Conservation (phyloP, 1,284 basidiomycete genomes). For the Erythrobasidium hasegawianum region DNA sequence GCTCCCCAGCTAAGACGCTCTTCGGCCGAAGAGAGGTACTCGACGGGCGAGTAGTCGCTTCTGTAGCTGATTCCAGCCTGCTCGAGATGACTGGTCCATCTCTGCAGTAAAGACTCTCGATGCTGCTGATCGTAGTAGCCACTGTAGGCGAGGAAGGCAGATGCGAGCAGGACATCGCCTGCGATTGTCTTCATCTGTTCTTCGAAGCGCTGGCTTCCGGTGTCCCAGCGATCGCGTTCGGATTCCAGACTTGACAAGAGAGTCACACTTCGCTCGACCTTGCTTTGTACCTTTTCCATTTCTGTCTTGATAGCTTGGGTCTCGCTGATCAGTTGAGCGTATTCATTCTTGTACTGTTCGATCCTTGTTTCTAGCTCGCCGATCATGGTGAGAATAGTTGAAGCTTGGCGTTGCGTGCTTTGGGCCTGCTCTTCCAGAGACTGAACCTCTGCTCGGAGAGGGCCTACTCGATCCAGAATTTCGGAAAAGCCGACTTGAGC, state of each 20-base stretch:
- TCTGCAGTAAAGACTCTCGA: slow-evolving; percentile 93
- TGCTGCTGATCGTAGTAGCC: slow-evolving; percentile 99
- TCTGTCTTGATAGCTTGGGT: slow-evolving; percentile 95
- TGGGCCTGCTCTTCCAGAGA: slow-evolving; percentile 87
- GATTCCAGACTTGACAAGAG: slow-evolving; percentile 91
- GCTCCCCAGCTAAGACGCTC: slow-evolving; percentile 95
- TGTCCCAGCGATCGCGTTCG: slow-evolving; percentile 91
- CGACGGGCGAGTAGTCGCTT: slow-evolving; percentile 82
- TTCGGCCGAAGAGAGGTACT: slow-evolving; percentile 96
- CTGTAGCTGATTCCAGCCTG: slow-evolving; percentile 94
- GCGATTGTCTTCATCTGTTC: slow-evolving; percentile 98
- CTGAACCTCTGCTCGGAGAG: slow-evolving; percentile 90
- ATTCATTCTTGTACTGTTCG: slow-evolving; percentile 92
- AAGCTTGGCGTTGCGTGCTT: slow-evolving; percentile 86
- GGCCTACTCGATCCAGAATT: slow-evolving; percentile 96
- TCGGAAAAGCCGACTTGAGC: slow-evolving; percentile 97
- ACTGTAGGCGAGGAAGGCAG: slow-evolving; percentile 93
- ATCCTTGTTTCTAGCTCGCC: slow-evolving; percentile 90
- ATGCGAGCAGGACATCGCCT: slow-evolving; percentile 91
- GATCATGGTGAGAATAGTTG: slow-evolving; percentile 86
- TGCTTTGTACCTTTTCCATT: slow-evolving; percentile 96
- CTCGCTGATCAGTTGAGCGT: slow-evolving; percentile 93
- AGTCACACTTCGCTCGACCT: slow-evolving; percentile 95
- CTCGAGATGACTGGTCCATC: slow-evolving; percentile 82
- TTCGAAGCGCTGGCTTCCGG: slow-evolving; percentile 92